Percentiles rank a stretch among this genome's conserved stretches.
phyloP scores from a whole-genome alignment of 2,329 filamentous ascomycete species.

The Elsinoe ampelina region DNA sequence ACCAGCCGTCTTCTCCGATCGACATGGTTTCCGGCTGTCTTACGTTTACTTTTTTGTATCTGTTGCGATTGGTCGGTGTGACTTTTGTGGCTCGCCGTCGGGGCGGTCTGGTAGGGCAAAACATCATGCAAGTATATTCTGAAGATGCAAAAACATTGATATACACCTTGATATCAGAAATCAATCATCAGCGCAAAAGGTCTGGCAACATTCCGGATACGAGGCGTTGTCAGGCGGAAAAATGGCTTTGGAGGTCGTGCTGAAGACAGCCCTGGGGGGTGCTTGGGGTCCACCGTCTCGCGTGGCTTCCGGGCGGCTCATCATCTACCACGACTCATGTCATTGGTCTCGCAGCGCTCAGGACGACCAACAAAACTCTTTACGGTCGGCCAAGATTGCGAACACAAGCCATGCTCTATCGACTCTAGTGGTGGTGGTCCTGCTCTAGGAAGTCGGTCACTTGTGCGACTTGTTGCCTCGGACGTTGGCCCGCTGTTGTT shows the following conservation, averaged over 20 bases:
- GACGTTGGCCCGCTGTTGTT: slow-evolving; percentile 2
- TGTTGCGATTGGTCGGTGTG: not conserved
- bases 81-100: too few species aligned
- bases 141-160: too few species aligned
- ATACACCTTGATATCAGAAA: not conserved
- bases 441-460: not conserved
- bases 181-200: not conserved
- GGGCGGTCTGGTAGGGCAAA: too few species aligned
- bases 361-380: slow-evolving; percentile 11
- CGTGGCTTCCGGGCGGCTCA: not conserved
- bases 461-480: not conserved
- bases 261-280: slow-evolving; percentile 1
- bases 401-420: not conserved
- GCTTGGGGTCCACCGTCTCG: too few species aligned
- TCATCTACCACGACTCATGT: not conserved
- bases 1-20: not conserved
- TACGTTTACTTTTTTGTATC: not conserved
- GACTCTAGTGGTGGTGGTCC: not conserved
- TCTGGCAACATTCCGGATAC: not conserved
- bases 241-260: slow-evolving; percentile 1
- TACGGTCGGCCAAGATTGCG: slow-evolving; percentile 2
- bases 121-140: too few species aligned
- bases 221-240: slow-evolving; percentile 5
- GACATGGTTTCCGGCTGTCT: not conserved
- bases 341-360: slow-evolving; percentile 3